Conservation (phyloP, 768 basidiomycete species). For the Lentinula edodes region DNA sequence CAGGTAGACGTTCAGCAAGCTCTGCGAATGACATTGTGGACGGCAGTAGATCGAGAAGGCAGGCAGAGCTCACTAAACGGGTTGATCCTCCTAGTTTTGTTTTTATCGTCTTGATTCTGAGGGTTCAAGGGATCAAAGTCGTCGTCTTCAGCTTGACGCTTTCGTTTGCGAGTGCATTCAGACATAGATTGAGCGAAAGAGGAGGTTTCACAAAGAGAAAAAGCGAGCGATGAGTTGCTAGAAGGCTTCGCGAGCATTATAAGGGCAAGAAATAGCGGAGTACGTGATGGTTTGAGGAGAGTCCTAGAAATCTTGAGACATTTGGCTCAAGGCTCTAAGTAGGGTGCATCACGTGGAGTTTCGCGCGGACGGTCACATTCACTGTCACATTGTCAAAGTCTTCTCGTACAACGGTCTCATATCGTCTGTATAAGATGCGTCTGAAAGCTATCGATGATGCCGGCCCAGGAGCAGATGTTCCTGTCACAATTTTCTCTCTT, state of each 20-base stretch:
- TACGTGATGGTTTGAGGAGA: neutral
- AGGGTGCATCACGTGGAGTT: neutral
- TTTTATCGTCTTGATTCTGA: neutral
- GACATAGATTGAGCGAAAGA: conserved; percentile 3
- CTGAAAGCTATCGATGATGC: neutral
- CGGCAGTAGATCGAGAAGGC: neutral
- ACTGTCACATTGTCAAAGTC: no score
- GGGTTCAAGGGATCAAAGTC: conserved; percentile 1
- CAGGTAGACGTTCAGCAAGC: conserved; percentile 4
- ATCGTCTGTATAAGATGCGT: neutral
- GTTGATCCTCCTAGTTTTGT: conserved; percentile 6
- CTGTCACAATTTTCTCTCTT: neutral
- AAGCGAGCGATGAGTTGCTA: neutral
- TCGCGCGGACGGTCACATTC: no score
- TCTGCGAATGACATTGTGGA: neutral
- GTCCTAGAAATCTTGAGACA: neutral
- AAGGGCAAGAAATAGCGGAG: neutral
- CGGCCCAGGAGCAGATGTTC: neutral
- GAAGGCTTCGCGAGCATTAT: conserved; percentile 1
- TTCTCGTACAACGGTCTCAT: no score
- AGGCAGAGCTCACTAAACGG: neutral
- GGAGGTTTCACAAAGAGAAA: neutral
- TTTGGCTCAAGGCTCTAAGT: neutral
- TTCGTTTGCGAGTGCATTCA: conserved; percentile 7
- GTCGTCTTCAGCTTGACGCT: conserved; percentile 4